phyloP scores from a whole-genome alignment of 495 filamentous ascomycete genomes.

The Tuber microsphaerosporum region DNA sequence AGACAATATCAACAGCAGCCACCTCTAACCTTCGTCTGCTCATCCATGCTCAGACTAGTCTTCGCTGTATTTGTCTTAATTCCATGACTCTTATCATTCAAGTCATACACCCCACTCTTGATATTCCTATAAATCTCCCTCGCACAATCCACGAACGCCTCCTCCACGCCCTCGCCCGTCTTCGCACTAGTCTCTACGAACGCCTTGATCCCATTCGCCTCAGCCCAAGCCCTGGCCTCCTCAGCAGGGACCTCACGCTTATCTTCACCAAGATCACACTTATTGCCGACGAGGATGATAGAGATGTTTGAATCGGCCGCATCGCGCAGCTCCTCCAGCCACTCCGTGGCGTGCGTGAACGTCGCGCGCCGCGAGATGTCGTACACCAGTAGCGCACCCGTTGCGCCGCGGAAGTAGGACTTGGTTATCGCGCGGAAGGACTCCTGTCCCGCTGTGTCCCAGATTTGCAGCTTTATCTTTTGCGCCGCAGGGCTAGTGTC shows the following conservation, averaged over 20 bases:
- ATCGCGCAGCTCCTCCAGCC: slow-evolving; percentile 84
- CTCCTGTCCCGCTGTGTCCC: slow-evolving; percentile 97
- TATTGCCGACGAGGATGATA: slow-evolving; percentile 91
- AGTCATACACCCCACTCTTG: slow-evolving; percentile 82
- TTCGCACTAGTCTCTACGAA: slow-evolving; percentile 97
- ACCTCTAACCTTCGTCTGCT: slow-evolving; percentile 29
- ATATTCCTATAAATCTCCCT: slow-evolving; percentile 94
- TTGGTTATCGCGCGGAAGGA: slow-evolving; percentile 72
- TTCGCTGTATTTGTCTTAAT: slow-evolving; percentile 57
- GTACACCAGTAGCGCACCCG: slow-evolving; percentile 86
- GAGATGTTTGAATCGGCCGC: slow-evolving; percentile 92
- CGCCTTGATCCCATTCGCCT: slow-evolving; percentile 67
- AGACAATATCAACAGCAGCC: slow-evolving; percentile 33
- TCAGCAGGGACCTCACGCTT: slow-evolving; percentile 66
- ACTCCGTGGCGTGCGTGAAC: slow-evolving; percentile 74
- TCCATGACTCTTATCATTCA: slow-evolving; percentile 88
- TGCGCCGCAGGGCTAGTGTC: slow-evolving; percentile 51
- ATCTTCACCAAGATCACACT: slow-evolving; percentile 65
- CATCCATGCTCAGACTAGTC: slow-evolving; percentile 38
- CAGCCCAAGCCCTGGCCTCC: slow-evolving; percentile 85
- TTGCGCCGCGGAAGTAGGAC: slow-evolving; percentile 89
- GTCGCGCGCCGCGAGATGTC: slow-evolving; percentile 84
- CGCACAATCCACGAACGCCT: slow-evolving; percentile 85
- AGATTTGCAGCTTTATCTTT: slow-evolving; percentile 64
- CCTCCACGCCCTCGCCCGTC: slow-evolving; percentile 84